Base-by-base conservation (phyloP, 2,329 filamentous ascomycete species). In the Talaromyces sp. region DNA sequence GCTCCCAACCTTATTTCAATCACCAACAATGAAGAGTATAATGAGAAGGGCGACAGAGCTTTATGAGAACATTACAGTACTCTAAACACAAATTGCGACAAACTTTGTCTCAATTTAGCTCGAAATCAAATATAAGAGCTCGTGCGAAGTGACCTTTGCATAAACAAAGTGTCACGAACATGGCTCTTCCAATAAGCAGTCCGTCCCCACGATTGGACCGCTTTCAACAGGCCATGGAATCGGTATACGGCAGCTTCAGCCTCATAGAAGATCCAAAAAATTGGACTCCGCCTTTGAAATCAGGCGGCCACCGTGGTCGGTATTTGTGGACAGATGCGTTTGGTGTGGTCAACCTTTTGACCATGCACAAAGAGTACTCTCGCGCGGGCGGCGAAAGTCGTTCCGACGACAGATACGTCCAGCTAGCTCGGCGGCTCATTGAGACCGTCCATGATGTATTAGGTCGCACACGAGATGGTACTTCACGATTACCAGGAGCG, bases 301-400 rank as follows among this genome's bases (percentile, higher is more conserved):
- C 80, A 0, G 81, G 80, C 6, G 82, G 82, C 10, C 80, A 84
- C 58, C 73, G 72, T n/a, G 82, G 82, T 17, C 77, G 83, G 14
- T 85, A 85, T 61, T 75, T 85, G 19, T 85, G 82, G 83, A 84
- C 81, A 1, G 83, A 85, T 57, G 81, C 82, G 1, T 85, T 85
- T 60, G 83, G 82, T 3, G 78, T 86, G 7, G 59, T 85, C 53
- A 84, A 85, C 63, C 78, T 86, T 56, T 65, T 85, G 37, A 85
- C 82, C 2, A 72, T 86, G 2, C 73, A 78, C 55, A 69, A 69
- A 5, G 75, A 80, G 54, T 70, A 64, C 32, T 55, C 52, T 5
- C 48, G 47, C 24, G 50, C 51, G 16, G 48, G 53, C 22, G 49
- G 52, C 7, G 41, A 47, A 2, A 51, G 11, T 1, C 32, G 65